Evolutionary conservation across 192 early-diverging fungal species (phyloP).

Genomic region (Backusella morwellensis): DNA sequence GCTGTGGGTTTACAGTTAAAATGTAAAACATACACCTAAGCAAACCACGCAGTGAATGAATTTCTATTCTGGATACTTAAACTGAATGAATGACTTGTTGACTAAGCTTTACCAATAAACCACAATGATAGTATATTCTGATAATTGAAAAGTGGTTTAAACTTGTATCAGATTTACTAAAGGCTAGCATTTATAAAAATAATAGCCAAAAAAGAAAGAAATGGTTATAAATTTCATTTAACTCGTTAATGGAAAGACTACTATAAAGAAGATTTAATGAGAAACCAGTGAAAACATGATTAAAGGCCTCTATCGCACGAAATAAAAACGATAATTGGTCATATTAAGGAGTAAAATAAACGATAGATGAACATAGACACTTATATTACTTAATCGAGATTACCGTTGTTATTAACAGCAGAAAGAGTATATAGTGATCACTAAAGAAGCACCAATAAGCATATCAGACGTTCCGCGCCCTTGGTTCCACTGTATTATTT

Average conservation of each 20-base stretch:
- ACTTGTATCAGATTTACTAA: too few relatives aligned
- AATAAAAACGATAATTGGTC: neutral
- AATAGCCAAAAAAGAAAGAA: too few relatives aligned
- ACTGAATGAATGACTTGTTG: too few relatives aligned
- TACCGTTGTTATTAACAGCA: neutral
- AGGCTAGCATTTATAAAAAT: too few relatives aligned
- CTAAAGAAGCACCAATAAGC: neutral
- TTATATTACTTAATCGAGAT: neutral
- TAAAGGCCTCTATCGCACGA: neutral
- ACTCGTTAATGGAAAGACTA: neutral
- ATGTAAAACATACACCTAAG: too few relatives aligned
- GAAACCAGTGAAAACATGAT: neutral
- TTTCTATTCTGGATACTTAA: too few relatives aligned
- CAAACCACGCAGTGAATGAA: too few relatives aligned
- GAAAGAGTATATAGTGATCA: neutral
- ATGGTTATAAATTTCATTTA: neutral
- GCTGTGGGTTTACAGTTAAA: too few relatives aligned
- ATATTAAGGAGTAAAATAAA: neutral
- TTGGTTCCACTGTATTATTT: neutral
- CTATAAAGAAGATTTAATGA: neutral
- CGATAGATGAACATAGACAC: neutral
- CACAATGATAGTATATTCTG: too few relatives aligned
- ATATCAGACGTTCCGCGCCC: neutral
- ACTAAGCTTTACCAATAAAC: too few relatives aligned
- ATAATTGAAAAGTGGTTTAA: too few relatives aligned